These are phyloP conservation scores for Kluyveromyces siamensis DNA, from an alignment of 805 yeast species.

Conservation along the genomic window DNA sequence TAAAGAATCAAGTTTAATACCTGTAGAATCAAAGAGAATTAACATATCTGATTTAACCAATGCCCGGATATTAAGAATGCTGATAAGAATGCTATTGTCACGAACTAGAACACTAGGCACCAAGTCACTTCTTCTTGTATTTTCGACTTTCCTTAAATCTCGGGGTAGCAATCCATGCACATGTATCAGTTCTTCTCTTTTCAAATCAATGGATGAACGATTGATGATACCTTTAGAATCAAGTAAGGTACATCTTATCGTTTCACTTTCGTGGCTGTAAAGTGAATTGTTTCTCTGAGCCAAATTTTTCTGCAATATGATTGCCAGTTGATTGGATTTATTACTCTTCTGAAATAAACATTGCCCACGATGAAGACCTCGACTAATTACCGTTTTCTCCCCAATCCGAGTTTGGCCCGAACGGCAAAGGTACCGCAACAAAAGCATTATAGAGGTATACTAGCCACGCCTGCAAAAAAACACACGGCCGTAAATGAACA, in stretches of 20 bases:
- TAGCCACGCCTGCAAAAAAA: background rate
- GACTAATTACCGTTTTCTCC: background rate
- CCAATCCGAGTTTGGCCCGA: background rate
- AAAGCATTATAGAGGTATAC: background rate
- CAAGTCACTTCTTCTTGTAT: conserved; percentile 46
- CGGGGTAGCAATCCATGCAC: conserved; percentile 78
- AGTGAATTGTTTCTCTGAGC: conserved; percentile 29
- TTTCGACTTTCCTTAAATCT: conserved; percentile 82
- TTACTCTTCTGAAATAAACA: background rate
- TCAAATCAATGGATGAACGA: conserved; percentile 63
- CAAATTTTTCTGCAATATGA: conserved; percentile 31
- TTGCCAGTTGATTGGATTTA: conserved; percentile 16
- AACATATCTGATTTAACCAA: conserved; percentile 66
- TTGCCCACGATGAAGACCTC: background rate
- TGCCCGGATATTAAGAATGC: conserved; percentile 72
- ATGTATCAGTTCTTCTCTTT: conserved; percentile 60
- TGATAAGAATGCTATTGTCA: conserved; percentile 62
- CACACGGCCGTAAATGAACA: background rate
- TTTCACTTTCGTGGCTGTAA: conserved; percentile 27
- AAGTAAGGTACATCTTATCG: conserved; percentile 73
- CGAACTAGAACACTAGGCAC: conserved; percentile 80
- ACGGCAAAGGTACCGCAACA: background rate
- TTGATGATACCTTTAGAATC: conserved; percentile 60
- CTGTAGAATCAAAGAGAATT: conserved; percentile 55
- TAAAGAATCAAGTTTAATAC: conserved; percentile 20